Evolutionary conservation across 768 basidiomycete genomes (phyloP).

Genomic region (Gloeostereum incarnatum): DNA sequence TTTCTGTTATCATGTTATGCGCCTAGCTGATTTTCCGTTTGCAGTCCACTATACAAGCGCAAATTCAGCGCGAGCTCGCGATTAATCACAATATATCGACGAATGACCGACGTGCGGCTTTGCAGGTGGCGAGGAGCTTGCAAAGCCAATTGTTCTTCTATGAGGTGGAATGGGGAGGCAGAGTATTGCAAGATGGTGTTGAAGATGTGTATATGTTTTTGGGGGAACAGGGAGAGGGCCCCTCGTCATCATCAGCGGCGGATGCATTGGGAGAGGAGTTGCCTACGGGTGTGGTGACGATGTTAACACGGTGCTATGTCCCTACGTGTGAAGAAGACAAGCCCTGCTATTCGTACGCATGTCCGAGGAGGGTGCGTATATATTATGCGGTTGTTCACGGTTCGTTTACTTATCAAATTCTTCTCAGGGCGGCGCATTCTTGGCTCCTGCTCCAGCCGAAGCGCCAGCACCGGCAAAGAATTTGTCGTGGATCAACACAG

Average conservation of each 20-base stretch:
- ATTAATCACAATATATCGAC: constrained; percentile 66
- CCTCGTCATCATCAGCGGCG: constrained; percentile 22
- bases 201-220: constrained; percentile 93
- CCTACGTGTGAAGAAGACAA: constrained; percentile 75
- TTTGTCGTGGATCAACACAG: constrained; percentile 37
- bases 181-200: constrained; percentile 74
- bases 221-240: constrained; percentile 65
- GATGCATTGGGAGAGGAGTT: constrained; percentile 39
- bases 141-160: constrained; percentile 94
- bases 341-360: constrained; percentile 77
- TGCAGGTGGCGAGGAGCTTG: constrained; percentile 83
- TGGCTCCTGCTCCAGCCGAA: constrained; percentile 19
- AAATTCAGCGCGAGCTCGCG: constrained; percentile 78
- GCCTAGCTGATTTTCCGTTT: background rate
- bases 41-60: constrained; percentile 81
- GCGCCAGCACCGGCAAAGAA: constrained; percentile 18
- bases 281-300: constrained; percentile 85
- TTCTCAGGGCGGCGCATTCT: background rate
- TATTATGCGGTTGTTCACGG: background rate
- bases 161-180: constrained; percentile 92
- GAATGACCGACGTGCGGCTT: constrained; percentile 72
- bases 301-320: constrained; percentile 85
- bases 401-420: background rate
- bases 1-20: background rate
- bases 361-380: constrained; percentile 54